Percentiles rank a stretch among this genome's conserved stretches.
These are phyloP conservation scores for Dryas alaskensis DNA, from an alignment of 306 rosid species.

Conservation along the genomic window DNA sequence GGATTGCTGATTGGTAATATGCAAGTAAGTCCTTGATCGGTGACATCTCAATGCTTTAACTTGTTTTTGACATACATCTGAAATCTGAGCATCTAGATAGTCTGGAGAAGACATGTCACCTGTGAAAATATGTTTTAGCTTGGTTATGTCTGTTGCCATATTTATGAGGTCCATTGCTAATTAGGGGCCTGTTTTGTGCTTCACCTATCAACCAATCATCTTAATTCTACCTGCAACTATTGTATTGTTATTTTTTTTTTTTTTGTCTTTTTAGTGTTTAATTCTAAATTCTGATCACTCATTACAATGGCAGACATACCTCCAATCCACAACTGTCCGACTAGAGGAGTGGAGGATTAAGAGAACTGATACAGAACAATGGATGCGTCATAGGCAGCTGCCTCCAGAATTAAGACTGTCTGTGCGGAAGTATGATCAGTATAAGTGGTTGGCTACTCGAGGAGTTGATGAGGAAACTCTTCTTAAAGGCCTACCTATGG, in stretches of 20 bases:
- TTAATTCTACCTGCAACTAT: neutral
- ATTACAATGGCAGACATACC: constrained; percentile 58
- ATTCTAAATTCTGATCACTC: constrained; percentile 5
- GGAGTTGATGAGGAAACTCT: constrained; percentile 89
- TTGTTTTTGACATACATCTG: neutral
- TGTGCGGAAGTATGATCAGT: constrained; percentile 79
- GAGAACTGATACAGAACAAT: constrained; percentile 88
- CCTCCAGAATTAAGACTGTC: constrained; percentile 64
- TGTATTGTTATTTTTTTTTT: neutral
- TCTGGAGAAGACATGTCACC: neutral
- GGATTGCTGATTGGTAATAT: constrained; percentile 89
- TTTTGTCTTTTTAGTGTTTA: neutral
- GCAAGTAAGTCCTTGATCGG: constrained; percentile 58
- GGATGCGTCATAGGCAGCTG: constrained; percentile 96
- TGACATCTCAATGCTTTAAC: neutral
- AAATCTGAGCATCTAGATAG: neutral
- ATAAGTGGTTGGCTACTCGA: constrained; percentile 88
- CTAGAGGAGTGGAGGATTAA: constrained; percentile 93
- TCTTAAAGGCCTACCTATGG: constrained; percentile 70
- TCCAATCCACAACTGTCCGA: constrained; percentile 78
- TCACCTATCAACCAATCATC: neutral
- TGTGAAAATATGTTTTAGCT: neutral
- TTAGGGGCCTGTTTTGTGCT: neutral
- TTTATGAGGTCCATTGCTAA: neutral
- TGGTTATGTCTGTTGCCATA: neutral